These are phyloP conservation scores for Cyberlindnera japonica DNA, from an alignment of 805 yeast genomes.

Conservation along the genomic window DNA sequence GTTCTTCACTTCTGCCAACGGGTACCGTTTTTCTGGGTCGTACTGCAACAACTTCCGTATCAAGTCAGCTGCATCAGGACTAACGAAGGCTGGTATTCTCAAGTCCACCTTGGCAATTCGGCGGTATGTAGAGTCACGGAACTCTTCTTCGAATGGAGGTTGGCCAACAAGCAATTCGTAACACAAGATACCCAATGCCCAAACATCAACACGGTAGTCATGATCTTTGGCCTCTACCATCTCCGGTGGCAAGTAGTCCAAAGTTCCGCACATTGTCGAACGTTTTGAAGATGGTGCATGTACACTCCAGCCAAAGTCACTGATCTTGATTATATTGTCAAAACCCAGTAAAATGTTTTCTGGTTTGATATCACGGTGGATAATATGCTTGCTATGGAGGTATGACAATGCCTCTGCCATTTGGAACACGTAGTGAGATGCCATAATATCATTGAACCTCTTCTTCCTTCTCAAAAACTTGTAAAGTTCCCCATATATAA, in stretches of 20 bases:
- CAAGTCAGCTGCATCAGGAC: slow-evolving; percentile 73
- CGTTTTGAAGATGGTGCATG: slow-evolving; percentile 55
- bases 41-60: slow-evolving; percentile 60
- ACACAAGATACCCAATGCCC: slow-evolving; percentile 88
- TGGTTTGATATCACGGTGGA: slow-evolving; percentile 93
- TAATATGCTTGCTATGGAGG: slow-evolving; percentile 73
- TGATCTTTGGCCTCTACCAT: slow-evolving; percentile 83
- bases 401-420: slow-evolving; percentile 76
- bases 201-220: slow-evolving; percentile 74
- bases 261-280: slow-evolving; percentile 88
- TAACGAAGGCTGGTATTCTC: slow-evolving; percentile 64
- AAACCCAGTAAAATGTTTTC: slow-evolving; percentile 82
- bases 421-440: slow-evolving; percentile 78
- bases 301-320: slow-evolving; percentile 97
- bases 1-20: slow-evolving; percentile 53
- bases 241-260: slow-evolving; percentile 94
- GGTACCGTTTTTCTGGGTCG: slow-evolving; percentile 63
- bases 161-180: slow-evolving; percentile 84
- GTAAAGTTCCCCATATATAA: slow-evolving; percentile 84
- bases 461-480: slow-evolving; percentile 61
- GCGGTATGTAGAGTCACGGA: slow-evolving; percentile 73
- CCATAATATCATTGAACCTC: slow-evolving; percentile 66
- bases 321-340: slow-evolving; percentile 72
- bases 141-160: slow-evolving; percentile 89
- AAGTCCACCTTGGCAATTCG: slow-evolving; percentile 77